Conservation (phyloP, 2,329 filamentous ascomycete genomes). For the Leptographium radiaticola region DNA sequence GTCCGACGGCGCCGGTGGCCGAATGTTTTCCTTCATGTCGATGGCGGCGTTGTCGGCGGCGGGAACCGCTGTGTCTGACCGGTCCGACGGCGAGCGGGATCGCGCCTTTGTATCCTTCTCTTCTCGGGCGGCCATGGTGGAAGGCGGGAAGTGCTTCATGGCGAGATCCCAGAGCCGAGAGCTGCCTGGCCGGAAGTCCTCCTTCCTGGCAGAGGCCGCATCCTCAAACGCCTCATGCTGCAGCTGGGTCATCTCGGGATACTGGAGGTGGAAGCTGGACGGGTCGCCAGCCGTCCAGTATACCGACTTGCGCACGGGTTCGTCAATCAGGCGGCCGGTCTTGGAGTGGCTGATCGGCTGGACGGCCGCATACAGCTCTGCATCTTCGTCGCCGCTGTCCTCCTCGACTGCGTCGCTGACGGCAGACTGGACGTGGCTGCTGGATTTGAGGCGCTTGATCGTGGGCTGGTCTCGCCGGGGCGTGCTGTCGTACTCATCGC, state of each 20-base stretch:
- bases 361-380: constrained; percentile 32
- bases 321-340: constrained; percentile 44
- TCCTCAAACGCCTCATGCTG: constrained; percentile 42
- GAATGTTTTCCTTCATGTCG: constrained; percentile 8
- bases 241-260: constrained; percentile 50
- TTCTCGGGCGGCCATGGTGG: background rate
- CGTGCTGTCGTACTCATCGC: constrained; percentile 33
- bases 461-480: constrained; percentile 27
- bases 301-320: constrained; percentile 38
- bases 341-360: constrained; percentile 34
- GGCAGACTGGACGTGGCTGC: constrained; percentile 22
- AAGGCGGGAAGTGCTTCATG: constrained; percentile 44
- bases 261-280: constrained; percentile 45
- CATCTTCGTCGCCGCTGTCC: constrained; percentile 26
- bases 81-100: constrained; percentile 4
- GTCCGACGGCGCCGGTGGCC: background rate
- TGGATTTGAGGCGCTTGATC: constrained; percentile 44
- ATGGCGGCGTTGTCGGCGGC: constrained; percentile 3
- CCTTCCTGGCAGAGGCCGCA: constrained; percentile 35
- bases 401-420: constrained; percentile 28
- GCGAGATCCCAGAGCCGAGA: constrained; percentile 41
- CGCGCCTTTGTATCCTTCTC: background rate
- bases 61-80: constrained; percentile 1
- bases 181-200: constrained; percentile 39
- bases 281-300: constrained; percentile 45